Percentiles rank a stretch among this genome's conserved stretches.
Conservation (phyloP, 75 land plant genomes). For the Pseudotsuga menziesii region DNA sequence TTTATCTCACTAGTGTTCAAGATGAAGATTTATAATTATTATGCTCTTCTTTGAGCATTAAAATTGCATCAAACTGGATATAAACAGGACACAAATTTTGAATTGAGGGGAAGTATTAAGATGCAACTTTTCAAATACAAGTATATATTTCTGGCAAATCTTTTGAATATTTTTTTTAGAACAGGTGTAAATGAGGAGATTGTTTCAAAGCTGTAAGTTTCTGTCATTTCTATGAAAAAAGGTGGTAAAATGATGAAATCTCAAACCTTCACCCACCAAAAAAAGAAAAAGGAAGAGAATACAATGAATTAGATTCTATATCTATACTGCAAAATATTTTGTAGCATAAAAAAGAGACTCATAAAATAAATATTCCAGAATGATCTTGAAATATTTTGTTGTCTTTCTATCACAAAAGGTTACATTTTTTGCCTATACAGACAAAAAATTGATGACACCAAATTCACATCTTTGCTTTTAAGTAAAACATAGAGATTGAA, state of each 20-base stretch:
- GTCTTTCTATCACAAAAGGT: no score
- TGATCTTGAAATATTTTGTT: no score
- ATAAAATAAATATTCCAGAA: no score
- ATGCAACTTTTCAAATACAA: neutral
- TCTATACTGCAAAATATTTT: no score
- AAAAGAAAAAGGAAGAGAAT: no score
- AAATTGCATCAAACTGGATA: neutral
- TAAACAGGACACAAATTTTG: neutral
- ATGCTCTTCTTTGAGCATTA: neutral
- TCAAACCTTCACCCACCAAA: neutral
- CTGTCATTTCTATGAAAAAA: neutral
- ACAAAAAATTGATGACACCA: no score
- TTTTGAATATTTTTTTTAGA: neutral
- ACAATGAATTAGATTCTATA: no score
- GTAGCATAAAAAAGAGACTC: no score
- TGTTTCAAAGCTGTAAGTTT: neutral
- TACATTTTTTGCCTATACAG: no score
- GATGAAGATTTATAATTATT: neutral
- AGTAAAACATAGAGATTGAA: neutral
- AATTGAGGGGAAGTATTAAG: neutral
- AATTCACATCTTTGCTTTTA: neutral
- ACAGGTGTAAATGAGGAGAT: neutral
- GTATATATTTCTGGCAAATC: neutral
- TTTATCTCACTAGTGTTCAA: neutral
- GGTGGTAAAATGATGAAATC: neutral